Evolutionary conservation across 225 moss, liverwort and hornwort species (phyloP).

Genomic region (Climacium dendroides): DNA sequence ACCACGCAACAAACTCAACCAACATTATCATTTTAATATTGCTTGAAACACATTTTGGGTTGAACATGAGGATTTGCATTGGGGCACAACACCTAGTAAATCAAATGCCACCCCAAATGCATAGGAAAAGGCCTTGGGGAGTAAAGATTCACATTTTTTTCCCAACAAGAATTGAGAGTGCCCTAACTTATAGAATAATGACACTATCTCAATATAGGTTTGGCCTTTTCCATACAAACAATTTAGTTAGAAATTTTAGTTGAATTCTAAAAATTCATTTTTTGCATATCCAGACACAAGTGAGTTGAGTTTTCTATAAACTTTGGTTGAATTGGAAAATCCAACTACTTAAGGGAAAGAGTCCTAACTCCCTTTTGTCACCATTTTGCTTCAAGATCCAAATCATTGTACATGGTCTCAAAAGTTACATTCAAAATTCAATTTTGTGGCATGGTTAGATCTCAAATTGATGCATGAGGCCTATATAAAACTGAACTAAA

Average conservation of each 20-base stretch:
- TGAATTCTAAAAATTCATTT: not conserved
- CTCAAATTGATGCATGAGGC: not conserved
- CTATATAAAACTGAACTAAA: fast-evolving
- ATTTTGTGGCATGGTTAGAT: not conserved
- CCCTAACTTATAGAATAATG: not conserved
- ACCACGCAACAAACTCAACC: fast-evolving
- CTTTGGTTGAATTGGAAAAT: not conserved
- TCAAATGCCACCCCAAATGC: fast-evolving
- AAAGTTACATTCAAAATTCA: not conserved
- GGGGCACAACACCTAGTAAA: fast-evolving
- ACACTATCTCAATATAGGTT: not conserved
- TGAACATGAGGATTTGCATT: not conserved
- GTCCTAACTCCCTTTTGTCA: fast-evolving
- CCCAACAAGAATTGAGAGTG: fast-evolving
- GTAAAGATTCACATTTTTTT: not conserved
- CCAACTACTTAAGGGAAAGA: fast-evolving
- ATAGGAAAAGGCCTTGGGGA: fast-evolving
- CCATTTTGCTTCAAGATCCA: fast-evolving
- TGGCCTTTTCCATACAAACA: fast-evolving
- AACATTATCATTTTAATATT: not conserved
- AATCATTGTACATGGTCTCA: fast-evolving
- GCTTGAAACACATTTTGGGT: no score
- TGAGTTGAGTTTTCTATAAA: not conserved
- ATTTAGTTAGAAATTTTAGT: not conserved
- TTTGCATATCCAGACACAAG: fast-evolving